A percentile compares a stretch with the other conserved stretches of the same genome.
Conservation (phyloP, 2,329 filamentous ascomycete genomes). For the Fusarium citri region DNA sequence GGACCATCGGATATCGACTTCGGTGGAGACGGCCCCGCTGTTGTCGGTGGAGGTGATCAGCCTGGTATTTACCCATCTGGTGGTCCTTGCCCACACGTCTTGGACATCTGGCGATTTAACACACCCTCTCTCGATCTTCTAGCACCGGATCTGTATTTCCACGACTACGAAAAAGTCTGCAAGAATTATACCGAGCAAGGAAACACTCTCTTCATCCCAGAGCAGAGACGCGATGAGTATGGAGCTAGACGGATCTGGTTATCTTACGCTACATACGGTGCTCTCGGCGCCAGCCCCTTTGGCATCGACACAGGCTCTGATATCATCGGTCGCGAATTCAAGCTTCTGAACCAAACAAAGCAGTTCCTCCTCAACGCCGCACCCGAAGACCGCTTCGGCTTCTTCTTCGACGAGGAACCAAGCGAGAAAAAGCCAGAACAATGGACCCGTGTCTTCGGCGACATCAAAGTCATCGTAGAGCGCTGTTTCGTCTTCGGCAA, state of each 20-base stretch:
- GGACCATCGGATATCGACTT: conserved; percentile 48
- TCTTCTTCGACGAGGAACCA: conserved; percentile 53
- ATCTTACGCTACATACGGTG: conserved; percentile 55
- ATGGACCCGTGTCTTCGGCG: conserved; percentile 48
- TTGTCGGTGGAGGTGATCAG: conserved; percentile 51
- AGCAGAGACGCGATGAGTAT: conserved; percentile 62
- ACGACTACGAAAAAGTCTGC: conserved; percentile 59
- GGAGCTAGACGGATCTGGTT: conserved; percentile 57
- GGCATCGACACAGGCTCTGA: conserved; percentile 53
- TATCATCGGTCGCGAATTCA: conserved; percentile 47
- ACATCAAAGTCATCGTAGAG: conserved; percentile 53
- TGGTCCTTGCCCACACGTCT: conserved; percentile 48
- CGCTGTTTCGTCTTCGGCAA: conserved; percentile 56
- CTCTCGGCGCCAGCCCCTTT: conserved; percentile 55
- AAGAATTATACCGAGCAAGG: conserved; percentile 56
- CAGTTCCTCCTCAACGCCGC: conserved; percentile 46
- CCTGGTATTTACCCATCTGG: conserved; percentile 55
- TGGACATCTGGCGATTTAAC: conserved; percentile 56
- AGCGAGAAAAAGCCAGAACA: conserved; percentile 39
- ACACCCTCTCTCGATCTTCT: conserved; percentile 59
- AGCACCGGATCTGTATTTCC: conserved; percentile 61
- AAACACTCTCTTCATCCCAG: conserved; percentile 63
- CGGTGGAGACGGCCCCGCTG: conserved; percentile 46
- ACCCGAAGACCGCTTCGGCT: conserved; percentile 51
- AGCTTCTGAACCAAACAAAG: conserved; percentile 47